phyloP scores from a whole-genome alignment of 2,329 filamentous ascomycete genomes.

The Fusarium phyllophilum region DNA sequence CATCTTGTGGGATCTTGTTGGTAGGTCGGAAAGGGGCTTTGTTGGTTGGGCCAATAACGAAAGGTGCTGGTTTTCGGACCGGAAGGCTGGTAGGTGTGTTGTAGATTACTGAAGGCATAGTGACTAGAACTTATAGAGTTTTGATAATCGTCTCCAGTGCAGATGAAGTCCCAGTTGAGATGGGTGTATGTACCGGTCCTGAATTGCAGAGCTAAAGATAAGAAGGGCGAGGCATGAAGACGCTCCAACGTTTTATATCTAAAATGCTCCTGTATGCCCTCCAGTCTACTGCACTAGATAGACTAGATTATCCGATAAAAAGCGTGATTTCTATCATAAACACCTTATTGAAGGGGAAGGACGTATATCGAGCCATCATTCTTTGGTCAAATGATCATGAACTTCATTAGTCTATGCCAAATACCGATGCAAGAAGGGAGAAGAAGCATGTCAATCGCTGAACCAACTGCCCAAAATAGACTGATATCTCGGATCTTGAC shows the following conservation, averaged over 20 bases:
- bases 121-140: not conserved
- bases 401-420: not conserved
- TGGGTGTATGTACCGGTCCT: not conserved
- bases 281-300: not conserved
- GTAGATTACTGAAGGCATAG: conserved; percentile 9
- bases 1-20: conserved; percentile 13
- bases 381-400: not conserved
- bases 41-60: conserved; percentile 46
- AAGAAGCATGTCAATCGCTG: not conserved
- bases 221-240: not conserved
- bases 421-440: not conserved
- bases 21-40: conserved; percentile 43
- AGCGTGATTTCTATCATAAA: not conserved
- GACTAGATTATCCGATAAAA: not conserved
- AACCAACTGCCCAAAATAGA: not conserved
- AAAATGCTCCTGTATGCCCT: not conserved
- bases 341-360: too few species aligned
- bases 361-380: not conserved
- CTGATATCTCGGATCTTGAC: not conserved
- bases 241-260: not conserved
- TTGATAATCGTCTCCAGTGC: not conserved
- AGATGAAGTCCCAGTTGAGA: not conserved
- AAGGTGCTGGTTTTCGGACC: conserved; percentile 27
- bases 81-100: not conserved
- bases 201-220: not conserved